Evolutionary conservation across 305 asterid genomes (phyloP).

Genomic region (Euphrasia arctica): DNA sequence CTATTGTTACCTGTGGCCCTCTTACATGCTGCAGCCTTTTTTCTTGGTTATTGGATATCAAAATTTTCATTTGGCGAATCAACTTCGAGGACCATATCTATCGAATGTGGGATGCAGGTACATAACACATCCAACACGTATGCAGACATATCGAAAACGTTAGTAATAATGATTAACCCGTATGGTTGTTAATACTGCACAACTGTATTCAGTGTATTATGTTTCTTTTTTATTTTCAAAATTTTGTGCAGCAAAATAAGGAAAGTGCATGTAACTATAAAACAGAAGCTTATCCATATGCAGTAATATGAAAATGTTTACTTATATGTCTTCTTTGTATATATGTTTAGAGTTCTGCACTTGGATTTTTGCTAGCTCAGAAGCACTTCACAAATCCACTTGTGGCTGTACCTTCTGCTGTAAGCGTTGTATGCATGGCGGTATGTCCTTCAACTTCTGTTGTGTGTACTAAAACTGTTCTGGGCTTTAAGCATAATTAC

Average conservation of each 20-base stretch:
- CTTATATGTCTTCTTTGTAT: constrained; percentile 10
- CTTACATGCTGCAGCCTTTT: constrained; percentile 86
- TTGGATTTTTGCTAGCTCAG: constrained; percentile 90
- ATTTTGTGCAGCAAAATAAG: not conserved
- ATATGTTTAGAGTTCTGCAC: constrained; percentile 81
- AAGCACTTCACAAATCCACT: constrained; percentile 96
- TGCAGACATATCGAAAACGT: not conserved
- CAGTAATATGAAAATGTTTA: not conserved
- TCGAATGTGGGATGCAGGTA: constrained; percentile 99
- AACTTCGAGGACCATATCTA: constrained; percentile 93
- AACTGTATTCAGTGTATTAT: not conserved
- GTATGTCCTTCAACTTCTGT: constrained; percentile 40
- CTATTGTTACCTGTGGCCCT: constrained; percentile 76
- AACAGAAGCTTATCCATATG: constrained; percentile 1
- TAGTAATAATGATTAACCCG: not conserved
- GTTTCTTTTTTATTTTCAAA: not conserved
- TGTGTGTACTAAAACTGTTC: not conserved
- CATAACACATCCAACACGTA: not conserved
- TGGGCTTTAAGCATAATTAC: not conserved
- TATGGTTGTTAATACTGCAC: not conserved
- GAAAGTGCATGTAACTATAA: not conserved
- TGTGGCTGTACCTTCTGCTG: constrained; percentile 97
- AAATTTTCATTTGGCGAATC: constrained; percentile 92
- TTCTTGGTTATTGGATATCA: constrained; percentile 78
- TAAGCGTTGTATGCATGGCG: constrained; percentile 99